Percentiles rank a stretch among this genome's conserved stretches.
Conservation (phyloP, 495 filamentous ascomycete species). For the Penicillium odoratum region DNA sequence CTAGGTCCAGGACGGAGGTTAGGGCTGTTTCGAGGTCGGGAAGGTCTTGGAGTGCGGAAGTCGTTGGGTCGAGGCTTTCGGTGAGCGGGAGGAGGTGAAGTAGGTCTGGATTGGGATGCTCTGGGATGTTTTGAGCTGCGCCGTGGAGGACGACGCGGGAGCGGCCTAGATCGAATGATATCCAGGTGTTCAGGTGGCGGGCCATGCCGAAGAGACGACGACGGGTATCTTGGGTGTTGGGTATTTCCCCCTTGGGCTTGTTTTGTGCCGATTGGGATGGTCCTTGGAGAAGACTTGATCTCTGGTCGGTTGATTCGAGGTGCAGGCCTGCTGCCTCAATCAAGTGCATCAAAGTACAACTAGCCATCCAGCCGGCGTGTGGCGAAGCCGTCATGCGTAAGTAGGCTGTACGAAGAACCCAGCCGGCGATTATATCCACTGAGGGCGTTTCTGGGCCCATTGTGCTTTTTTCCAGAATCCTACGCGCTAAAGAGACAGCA, state of each 20-base stretch:
- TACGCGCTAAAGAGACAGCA: constrained; percentile 43
- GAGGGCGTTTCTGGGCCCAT: constrained; percentile 31
- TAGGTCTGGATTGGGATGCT: constrained; percentile 28
- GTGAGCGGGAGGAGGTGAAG: constrained; percentile 47
- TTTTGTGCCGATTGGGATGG: constrained; percentile 16
- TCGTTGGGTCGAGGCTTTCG: constrained; percentile 46
- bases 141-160: constrained; percentile 48
- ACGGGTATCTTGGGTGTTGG: constrained; percentile 38
- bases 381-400: constrained; percentile 53
- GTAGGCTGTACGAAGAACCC: constrained; percentile 55
- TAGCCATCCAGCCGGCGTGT: constrained; percentile 56
- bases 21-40: constrained; percentile 41
- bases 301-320: constrained; percentile 35
- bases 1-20: constrained; percentile 35
- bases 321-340: constrained; percentile 55
- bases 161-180: constrained; percentile 54
- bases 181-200: constrained; percentile 52
- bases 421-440: constrained; percentile 45
- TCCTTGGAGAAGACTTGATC: constrained; percentile 12
- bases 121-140: constrained; percentile 33
- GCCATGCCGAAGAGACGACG: constrained; percentile 51
- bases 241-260: neutral
- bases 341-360: constrained; percentile 55
- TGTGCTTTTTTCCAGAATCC: constrained; percentile 43
- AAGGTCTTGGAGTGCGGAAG: constrained; percentile 27